Base-by-base conservation (phyloP, 257 asterid genomes). In the Striga asiatica region DNA sequence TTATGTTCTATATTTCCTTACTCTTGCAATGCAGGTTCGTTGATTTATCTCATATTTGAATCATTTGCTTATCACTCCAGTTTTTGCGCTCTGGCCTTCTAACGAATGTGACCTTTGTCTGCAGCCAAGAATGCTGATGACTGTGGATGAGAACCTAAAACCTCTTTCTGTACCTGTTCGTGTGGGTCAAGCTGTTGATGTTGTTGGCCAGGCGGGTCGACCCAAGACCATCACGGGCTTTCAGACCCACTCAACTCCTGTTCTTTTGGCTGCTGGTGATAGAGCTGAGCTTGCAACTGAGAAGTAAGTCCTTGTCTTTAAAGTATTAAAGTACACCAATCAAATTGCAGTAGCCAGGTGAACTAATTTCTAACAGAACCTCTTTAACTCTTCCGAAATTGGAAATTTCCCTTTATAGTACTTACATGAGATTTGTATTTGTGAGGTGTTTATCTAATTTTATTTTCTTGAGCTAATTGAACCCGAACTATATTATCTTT, bases 231-330 rank as follows among this genome's bases (percentile, higher is more conserved):
- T 91, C 4, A 91, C 98, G 0, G 96, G 96, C 2, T 88, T 92
- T 78, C 98, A 84, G 72, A 92, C 95, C 12, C 94, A 88, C 68
- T 77, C 95, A 2, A 92, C 98, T n/a, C 98, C 98, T 0, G 97
- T 92, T 49, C 93, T 92, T 49, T 77, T 92, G 25, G 69, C 94
- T 27, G 97, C 94, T 5, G 99, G 97, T 13, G 99, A 92, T 62
- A 74, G 97, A 65, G 99, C 99, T 1, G 97, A 92, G 74, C 95
- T 92, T 4, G 99, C 99, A 31, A 88, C 99, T 0, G 97, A 84
- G 60, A 88, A 82, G 98, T 91, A 74, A 76, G 74, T 56, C 29
- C 7, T 35, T 10, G 3, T 38, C 45, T 11, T 38, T 38, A 38
- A 17, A 19, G 19, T 19, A 6, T n/a, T n/a, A n/a, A n/a, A n/a